Evolutionary conservation across 2,329 filamentous ascomycete genomes (phyloP).

Genomic region (Pseudocercospora pini-densiflorae): DNA sequence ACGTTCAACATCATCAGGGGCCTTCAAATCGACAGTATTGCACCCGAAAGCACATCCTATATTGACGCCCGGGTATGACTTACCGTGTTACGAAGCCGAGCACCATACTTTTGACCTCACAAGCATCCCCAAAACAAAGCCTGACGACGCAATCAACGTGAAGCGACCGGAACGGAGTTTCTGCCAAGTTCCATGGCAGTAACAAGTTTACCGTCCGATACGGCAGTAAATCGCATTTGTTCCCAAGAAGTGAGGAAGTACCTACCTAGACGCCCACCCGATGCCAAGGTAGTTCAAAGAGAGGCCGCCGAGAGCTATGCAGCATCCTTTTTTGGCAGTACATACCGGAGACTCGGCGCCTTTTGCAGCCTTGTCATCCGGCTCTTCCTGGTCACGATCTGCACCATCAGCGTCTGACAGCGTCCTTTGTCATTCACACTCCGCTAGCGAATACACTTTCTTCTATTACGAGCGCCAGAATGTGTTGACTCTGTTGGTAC

Average conservation of each 20-base stretch:
- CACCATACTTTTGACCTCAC: neutral
- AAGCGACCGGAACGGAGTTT: neutral
- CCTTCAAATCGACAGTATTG: neutral
- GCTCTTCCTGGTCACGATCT: neutral
- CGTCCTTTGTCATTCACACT: neutral
- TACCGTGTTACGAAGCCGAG: neutral
- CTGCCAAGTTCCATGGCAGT: constrained; percentile 1
- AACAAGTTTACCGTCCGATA: neutral
- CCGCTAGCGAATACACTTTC: neutral
- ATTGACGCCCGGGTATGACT: neutral
- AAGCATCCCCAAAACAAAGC: neutral
- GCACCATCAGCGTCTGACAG: neutral
- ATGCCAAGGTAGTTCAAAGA: neutral
- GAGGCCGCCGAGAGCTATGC: neutral
- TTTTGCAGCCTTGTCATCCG: constrained; percentile 4
- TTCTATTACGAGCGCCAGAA: neutral
- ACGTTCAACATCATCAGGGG: neutral
- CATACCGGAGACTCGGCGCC: constrained; percentile 4
- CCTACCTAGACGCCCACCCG: neutral
- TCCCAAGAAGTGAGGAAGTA: neutral
- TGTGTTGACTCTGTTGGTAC: neutral
- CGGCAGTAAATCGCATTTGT: neutral
- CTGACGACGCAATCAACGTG: neutral
- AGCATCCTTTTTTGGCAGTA: neutral
- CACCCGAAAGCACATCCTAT: neutral